Evolutionary conservation across 352 stramenopile species (phyloP), one percentile per base, ranked within the genome.

Genomic region (Phytophthora lateralis): DNA sequence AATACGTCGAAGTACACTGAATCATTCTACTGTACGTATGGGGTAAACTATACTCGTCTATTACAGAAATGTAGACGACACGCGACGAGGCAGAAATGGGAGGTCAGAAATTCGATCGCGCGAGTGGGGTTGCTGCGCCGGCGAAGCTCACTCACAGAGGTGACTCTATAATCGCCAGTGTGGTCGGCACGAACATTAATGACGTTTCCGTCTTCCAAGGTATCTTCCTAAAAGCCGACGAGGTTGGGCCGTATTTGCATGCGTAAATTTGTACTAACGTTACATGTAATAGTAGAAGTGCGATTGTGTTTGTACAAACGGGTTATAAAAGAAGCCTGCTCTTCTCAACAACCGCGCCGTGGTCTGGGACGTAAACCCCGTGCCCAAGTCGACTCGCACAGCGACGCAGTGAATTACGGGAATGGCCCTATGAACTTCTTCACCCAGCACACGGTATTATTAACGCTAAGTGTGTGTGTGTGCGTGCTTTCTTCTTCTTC

Each of bases 41-140:
- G 15, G 18, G 27, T 54, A 49, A 49, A 63, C 18, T 56, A 55
- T 63, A 56, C 44, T 44, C 53, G 53, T 60, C 53, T 60, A 60
- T 60, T 44, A 12, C 34, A 39, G 34, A 30, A 20, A 17, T 61
- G 54, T 61, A 61, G 42, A 61, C 54, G 53, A 61, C 51, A 61
- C 53, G 53, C 32, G 53, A 61, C 42, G 53, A 54, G 53, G 53
- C 53, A 60, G 20, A 44, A 29, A 32, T 39, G 34, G 17, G 2
- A 30, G 41, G 17, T 47, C 41, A 17, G 24, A 37, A 35, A 24
- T 26, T 30, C 6, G 8, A 18, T 35, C 43, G 14, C 24, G 24
- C 32, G 14, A 52, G 24, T 34, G 27, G 29, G 38, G 26, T 6
- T 32, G 17, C 29, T 32, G 27, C 7, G 8, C 27, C 27, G 8